Evolutionary conservation across 164 flowering plant genomes (phyloP).

Genomic region (Echeveria elegans): DNA sequence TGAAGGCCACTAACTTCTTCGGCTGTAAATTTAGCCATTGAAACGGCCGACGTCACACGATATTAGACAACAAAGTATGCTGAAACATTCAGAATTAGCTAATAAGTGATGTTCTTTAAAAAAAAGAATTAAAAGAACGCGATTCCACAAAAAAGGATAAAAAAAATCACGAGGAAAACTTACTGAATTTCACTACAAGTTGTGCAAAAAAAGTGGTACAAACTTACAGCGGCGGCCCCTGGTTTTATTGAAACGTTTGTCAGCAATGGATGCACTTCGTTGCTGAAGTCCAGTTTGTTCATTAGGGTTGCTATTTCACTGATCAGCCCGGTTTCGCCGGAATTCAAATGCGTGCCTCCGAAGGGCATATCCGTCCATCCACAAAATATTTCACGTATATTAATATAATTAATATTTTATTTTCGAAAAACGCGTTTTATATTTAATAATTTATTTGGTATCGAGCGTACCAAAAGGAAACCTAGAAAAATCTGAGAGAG

Average conservation of each 20-base stretch:
- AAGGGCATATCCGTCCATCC: background rate
- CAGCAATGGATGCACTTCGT: background rate
- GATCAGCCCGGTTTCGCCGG: background rate
- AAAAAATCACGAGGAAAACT: constrained; percentile 21
- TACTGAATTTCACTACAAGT: constrained; percentile 81
- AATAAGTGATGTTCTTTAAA: too few species aligned
- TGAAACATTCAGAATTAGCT: background rate
- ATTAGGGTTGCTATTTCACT: too few species aligned
- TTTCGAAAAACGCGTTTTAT: too few species aligned
- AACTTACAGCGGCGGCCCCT: constrained; percentile 92
- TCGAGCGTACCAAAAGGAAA: too few species aligned
- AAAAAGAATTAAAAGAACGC: background rate
- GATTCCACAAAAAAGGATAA: too few species aligned
- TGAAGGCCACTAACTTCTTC: constrained; percentile 55
- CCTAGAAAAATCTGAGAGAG: too few species aligned
- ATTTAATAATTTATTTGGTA: too few species aligned
- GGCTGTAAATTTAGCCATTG: constrained; percentile 46
- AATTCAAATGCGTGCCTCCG: background rate
- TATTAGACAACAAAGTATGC: background rate
- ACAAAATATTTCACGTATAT: too few species aligned
- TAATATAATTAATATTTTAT: too few species aligned
- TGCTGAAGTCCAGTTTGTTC: background rate
- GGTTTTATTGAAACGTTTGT: constrained; percentile 13
- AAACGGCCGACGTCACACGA: constrained; percentile 57
- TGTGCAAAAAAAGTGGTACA: constrained; percentile 81